Conservation (phyloP, 2,329 filamentous ascomycete genomes). For the Penicillium sp. region DNA sequence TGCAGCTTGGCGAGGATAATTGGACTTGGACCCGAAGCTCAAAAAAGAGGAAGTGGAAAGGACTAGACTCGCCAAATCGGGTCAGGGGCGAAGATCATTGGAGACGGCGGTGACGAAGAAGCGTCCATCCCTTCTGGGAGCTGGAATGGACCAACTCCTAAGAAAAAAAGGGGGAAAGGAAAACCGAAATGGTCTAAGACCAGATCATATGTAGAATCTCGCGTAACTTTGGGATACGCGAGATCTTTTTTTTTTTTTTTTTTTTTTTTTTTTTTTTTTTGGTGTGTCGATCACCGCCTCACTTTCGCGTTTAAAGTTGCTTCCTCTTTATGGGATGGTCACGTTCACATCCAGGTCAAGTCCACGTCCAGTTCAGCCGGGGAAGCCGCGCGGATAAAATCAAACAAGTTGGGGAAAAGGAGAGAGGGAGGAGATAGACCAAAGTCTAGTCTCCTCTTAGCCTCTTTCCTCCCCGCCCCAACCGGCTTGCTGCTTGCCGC, state of each 20-base stretch:
- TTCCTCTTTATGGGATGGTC: neutral
- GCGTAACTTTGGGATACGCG: neutral
- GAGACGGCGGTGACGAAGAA: constrained; percentile 1
- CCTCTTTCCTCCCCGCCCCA: neutral
- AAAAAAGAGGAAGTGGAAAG: neutral
- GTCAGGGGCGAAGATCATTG: constrained; percentile 2
- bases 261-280: neutral
- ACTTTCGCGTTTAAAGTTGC: constrained; percentile 6
- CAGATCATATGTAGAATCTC: constrained; percentile 2
- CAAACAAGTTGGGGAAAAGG: neutral
- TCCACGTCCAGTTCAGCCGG: neutral
- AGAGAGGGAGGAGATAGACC: neutral
- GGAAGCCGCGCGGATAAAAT: constrained; percentile 20
- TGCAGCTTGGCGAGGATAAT: neutral
- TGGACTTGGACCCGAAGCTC: neutral
- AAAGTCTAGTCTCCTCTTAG: neutral
- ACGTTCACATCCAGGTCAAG: neutral
- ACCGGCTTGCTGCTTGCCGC: neutral
- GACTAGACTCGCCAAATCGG: neutral
- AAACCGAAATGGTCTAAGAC: neutral
- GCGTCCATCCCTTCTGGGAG: neutral
- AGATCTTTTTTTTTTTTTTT: neutral
- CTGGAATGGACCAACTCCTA: neutral
- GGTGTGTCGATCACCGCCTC: constrained; percentile 17
- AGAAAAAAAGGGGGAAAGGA: neutral